Evolutionary conservation across 1,284 basidiomycete species (phyloP), one percentile per base, ranked within the genome.

Genomic region (Microbotryum silenes-acaulis): DNA sequence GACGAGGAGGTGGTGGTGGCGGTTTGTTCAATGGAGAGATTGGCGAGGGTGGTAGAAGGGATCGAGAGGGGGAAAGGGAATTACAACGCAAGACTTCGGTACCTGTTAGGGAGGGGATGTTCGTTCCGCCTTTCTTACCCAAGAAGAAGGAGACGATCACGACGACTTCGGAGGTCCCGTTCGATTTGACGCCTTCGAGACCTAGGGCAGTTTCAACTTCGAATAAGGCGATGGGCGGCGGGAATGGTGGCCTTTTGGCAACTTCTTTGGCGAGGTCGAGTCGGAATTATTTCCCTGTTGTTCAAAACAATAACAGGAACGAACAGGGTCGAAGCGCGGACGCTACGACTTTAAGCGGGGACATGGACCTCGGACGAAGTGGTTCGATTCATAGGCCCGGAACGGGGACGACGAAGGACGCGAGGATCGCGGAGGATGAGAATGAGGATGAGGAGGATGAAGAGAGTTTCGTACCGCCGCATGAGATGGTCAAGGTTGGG

Each of bases 381-480:
- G 37, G 37, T 3, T 42, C 37, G 37, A 3, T 16, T 4, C 12
- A 42, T 18, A 42, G 37, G 37, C 1, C 12, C 2, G 37, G 37
- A 3, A 42, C 46, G 47, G 27, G 0, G 37, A 31, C 4, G 54
- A 51, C 20, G 37, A 46, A 7, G 51, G 8, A 6, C 56, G 45
- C 2, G 46, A 46, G 21, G 50, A 48, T 1, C 3, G 33, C 25
- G 31, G 56, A 25, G 1, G 54, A 53, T 0, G 59, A 56, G 3
- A 59, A 59, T 4, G 63, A 60, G 2, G 60, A 60, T 0, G 62
- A 62, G 10, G 63, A 65, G 5, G 65, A 51, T 4, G 60, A 52
- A 14, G 33, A 33, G 6, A 50, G 16, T 12, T 68, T 68, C 42
- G 58, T 68, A 6, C 67, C 67, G 49, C 67, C 67, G 14, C 67